Conservation (phyloP, 345 rosid genomes). For the Camelina neglecta region DNA sequence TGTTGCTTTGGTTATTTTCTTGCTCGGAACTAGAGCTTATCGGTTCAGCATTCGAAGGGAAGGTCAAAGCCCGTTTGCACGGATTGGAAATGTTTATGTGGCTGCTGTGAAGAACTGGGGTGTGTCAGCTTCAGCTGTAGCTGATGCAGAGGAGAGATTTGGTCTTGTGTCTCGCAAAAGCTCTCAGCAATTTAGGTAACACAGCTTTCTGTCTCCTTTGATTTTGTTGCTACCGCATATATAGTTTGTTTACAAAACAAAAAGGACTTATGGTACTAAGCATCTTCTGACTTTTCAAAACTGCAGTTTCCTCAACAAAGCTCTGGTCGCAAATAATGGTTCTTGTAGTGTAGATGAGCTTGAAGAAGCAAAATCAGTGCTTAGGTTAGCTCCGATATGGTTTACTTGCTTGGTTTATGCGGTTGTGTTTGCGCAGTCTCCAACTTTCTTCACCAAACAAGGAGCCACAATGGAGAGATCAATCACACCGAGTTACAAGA, state of each 20-base stretch:
- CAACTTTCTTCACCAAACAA: conserved; percentile 70
- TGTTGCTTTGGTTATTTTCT: conserved; percentile 56
- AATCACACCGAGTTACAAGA: conserved; percentile 39
- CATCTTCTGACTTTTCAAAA: conserved; percentile 10
- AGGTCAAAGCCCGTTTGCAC: conserved; percentile 58
- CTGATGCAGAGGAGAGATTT: conserved; percentile 45
- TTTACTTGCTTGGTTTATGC: conserved; percentile 54
- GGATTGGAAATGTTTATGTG: conserved; percentile 62
- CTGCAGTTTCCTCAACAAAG: conserved; percentile 59
- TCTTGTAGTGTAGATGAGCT: conserved; percentile 54
- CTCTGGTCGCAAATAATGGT: conserved; percentile 51
- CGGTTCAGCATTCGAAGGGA: conserved; percentile 51
- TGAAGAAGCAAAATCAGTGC: conserved; percentile 63
- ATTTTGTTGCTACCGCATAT: neutral
- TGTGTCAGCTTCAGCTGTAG: conserved; percentile 36
- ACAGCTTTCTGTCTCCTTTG: neutral
- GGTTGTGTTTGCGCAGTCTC: conserved; percentile 56
- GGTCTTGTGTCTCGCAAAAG: conserved; percentile 43
- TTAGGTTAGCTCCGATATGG: conserved; percentile 69
- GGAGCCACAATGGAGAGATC: conserved; percentile 68
- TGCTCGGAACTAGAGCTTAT: conserved; percentile 65
- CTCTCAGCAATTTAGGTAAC: conserved; percentile 58
- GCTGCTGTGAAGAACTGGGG: conserved; percentile 63
- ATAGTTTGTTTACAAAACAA: neutral
- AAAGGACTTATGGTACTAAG: neutral